A percentile compares a stretch with the other conserved stretches of the same genome.
phyloP scores from a whole-genome alignment of 352 stramenopile species.

The Pythium myriotylum region DNA sequence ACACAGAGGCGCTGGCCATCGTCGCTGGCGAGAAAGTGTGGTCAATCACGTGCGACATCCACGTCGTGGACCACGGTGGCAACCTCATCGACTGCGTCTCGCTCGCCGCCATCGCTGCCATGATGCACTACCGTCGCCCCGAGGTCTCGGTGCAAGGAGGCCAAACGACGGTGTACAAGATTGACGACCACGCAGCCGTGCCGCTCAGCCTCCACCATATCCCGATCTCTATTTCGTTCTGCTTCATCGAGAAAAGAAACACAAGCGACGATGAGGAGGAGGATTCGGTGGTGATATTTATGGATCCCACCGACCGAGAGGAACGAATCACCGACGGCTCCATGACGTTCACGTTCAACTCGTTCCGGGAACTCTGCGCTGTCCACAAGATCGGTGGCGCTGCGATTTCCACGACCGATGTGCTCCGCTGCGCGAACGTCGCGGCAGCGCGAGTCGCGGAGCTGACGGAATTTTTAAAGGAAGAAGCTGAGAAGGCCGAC shows the following conservation, averaged over 20 bases:
- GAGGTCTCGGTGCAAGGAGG: conserved; percentile 76
- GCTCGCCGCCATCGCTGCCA: conserved; percentile 91
- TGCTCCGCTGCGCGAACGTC: conserved; percentile 79
- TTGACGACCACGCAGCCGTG: conserved; percentile 89
- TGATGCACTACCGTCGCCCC: conserved; percentile 93
- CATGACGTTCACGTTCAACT: conserved; percentile 92
- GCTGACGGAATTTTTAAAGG: conserved; percentile 77
- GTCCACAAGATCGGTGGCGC: conserved; percentile 91
- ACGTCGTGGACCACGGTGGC: conserved; percentile 92
- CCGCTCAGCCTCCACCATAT: conserved; percentile 95
- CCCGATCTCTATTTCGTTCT: conserved; percentile 95
- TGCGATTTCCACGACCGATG: conserved; percentile 58
- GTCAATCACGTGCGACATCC: conserved; percentile 91
- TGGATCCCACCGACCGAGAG: conserved; percentile 90
- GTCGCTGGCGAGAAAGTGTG: conserved; percentile 93
- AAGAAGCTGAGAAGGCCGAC: conserved; percentile 76
- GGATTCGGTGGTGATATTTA: conserved; percentile 67
- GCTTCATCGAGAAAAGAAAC: conserved; percentile 57
- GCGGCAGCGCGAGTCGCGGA: conserved; percentile 78
- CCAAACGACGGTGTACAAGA: conserved; percentile 76
- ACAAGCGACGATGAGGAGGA: conserved; percentile 28
- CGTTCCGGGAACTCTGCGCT: conserved; percentile 89
- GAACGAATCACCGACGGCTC: conserved; percentile 87
- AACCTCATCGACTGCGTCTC: conserved; percentile 92
- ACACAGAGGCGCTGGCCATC: conserved; percentile 95